These are phyloP conservation scores for Tillandsia fasciculata DNA, from an alignment of 176 grass and related monocot species.

Conservation along the genomic window DNA sequence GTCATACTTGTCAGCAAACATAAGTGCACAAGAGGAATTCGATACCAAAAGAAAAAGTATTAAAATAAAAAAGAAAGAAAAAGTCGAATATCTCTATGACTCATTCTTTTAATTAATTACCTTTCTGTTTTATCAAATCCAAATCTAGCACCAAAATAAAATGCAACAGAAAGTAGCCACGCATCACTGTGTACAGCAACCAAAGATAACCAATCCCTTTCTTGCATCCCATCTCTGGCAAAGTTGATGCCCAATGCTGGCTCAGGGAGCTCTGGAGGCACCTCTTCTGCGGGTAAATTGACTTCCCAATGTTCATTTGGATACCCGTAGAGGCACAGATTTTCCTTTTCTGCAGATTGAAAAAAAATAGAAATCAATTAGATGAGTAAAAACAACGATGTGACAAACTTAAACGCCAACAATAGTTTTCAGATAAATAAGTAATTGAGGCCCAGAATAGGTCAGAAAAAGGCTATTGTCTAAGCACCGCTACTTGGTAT, in stretches of 20 bases:
- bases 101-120: slow-evolving; percentile 1
- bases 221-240: slow-evolving; percentile 10
- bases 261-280: background rate
- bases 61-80: slow-evolving; percentile 5
- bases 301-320: slow-evolving; percentile 10
- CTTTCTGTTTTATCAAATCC: slow-evolving; percentile 8
- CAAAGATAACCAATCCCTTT: background rate
- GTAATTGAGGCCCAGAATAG: too few relatives aligned
- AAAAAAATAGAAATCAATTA: background rate
- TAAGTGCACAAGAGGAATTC: too few relatives aligned
- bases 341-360: slow-evolving; percentile 2
- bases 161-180: slow-evolving; percentile 12
- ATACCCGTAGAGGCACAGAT: slow-evolving; percentile 9
- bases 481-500: too few relatives aligned
- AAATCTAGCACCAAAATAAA: slow-evolving; percentile 16
- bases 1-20: too few relatives aligned
- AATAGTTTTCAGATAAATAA: too few relatives aligned
- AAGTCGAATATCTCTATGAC: background rate
- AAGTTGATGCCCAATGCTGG: slow-evolving; percentile 11
- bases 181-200: slow-evolving; percentile 3
- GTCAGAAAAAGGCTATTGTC: too few relatives aligned
- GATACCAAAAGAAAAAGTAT: background rate
- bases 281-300: background rate
- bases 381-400: background rate
- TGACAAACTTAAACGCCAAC: too few relatives aligned